Evolutionary conservation across 2,329 filamentous ascomycete genomes (phyloP).

Genomic region (Lachnellula suecica): DNA sequence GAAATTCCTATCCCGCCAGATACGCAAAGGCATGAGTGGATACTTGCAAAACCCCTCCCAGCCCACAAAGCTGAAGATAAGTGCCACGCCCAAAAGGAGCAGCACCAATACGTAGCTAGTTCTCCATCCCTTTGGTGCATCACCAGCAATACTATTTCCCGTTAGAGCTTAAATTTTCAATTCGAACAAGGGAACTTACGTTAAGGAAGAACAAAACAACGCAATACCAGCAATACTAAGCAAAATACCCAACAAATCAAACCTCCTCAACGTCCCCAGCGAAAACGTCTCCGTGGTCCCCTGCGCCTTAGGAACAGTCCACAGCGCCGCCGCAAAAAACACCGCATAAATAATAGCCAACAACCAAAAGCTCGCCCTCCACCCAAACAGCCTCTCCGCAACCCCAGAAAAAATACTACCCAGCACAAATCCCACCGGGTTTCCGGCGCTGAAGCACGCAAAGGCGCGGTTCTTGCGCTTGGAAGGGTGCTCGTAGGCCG

Average conservation of each 20-base stretch:
- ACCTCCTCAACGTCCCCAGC: slow-evolving; percentile 42
- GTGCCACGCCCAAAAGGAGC: slow-evolving; percentile 55
- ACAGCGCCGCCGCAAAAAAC: slow-evolving; percentile 56
- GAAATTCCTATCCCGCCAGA: slow-evolving; percentile 63
- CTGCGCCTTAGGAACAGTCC: slow-evolving; percentile 55
- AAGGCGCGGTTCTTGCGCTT: slow-evolving; percentile 65
- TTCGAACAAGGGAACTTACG: slow-evolving; percentile 48
- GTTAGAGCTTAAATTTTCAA: not conserved
- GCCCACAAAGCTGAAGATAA: slow-evolving; percentile 58
- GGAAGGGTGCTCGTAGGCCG: slow-evolving; percentile 58
- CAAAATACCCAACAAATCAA: slow-evolving; percentile 60
- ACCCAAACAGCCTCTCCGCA: slow-evolving; percentile 60
- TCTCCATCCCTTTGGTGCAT: slow-evolving; percentile 55
- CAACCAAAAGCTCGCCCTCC: slow-evolving; percentile 62
- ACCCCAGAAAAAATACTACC: slow-evolving; percentile 54
- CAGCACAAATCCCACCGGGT: slow-evolving; percentile 39
- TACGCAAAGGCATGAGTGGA: slow-evolving; percentile 53
- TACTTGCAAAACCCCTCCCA: slow-evolving; percentile 57
- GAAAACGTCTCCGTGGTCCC: slow-evolving; percentile 45
- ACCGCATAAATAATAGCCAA: slow-evolving; percentile 65
- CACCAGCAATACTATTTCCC: slow-evolving; percentile 30
- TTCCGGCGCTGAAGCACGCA: slow-evolving; percentile 53
- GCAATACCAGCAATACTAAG: slow-evolving; percentile 63
- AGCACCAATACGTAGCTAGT: slow-evolving; percentile 62
- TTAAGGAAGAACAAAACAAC: slow-evolving; percentile 21